phyloP scores from a whole-genome alignment of 352 stramenopile species.

The Aphanomyces cochlioides region DNA sequence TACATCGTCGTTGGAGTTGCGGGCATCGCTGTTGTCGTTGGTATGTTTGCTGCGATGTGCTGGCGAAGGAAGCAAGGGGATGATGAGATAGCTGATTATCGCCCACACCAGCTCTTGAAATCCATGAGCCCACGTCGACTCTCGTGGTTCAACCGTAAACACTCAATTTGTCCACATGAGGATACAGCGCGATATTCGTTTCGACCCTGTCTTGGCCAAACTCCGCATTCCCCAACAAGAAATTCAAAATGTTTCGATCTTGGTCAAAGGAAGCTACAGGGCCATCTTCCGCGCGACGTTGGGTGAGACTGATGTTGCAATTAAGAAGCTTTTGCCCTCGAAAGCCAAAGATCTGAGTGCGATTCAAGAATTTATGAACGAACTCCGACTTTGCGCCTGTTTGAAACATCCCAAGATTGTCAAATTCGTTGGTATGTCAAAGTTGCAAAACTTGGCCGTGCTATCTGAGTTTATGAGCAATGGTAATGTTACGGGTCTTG shows the following conservation, averaged over 20 bases:
- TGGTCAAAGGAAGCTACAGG: slow-evolving; percentile 60
- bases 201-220: slow-evolving; percentile 43
- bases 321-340: slow-evolving; percentile 56
- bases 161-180: slow-evolving; percentile 3
- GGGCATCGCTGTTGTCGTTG: slow-evolving; percentile 42
- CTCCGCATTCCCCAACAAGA: slow-evolving; percentile 52
- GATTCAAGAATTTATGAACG: slow-evolving; percentile 45
- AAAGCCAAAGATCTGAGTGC: slow-evolving; percentile 43
- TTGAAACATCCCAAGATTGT: slow-evolving; percentile 71
- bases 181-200: slow-evolving; percentile 45
- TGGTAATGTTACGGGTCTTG: slow-evolving; percentile 45
- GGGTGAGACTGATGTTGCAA: slow-evolving; percentile 62
- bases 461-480: slow-evolving; percentile 68
- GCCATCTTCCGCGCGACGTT: slow-evolving; percentile 67
- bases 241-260: slow-evolving; percentile 52
- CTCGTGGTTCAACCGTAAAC: slow-evolving; percentile 29
- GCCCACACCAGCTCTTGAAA: slow-evolving; percentile 27
- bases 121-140: slow-evolving; percentile 26
- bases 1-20: slow-evolving; percentile 45
- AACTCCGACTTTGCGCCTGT: slow-evolving; percentile 57
- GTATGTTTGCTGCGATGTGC: slow-evolving; percentile 41
- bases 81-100: not conserved
- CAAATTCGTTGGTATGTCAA: slow-evolving; percentile 66
- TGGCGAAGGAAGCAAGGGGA: slow-evolving; percentile 35
- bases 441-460: slow-evolving; percentile 54